Evolutionary conservation across 2,329 filamentous ascomycete species (phyloP), one percentile per base, ranked within the genome.

Genomic region (Pyrenochaeta sp.): DNA sequence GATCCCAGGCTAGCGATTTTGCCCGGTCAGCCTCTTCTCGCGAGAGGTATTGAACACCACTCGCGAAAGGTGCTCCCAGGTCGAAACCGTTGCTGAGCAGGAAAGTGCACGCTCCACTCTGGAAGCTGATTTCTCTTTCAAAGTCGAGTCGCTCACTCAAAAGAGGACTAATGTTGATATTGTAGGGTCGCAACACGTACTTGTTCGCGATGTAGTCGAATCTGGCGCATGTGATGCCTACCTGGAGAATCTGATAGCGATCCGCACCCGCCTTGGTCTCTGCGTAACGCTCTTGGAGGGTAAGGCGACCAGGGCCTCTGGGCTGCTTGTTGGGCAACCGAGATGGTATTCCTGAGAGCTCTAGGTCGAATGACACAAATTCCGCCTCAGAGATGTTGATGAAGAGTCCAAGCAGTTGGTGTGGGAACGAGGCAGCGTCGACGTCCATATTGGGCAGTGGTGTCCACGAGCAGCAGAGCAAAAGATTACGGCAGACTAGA

Each of bases 291-390:
- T 87, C 76, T 61, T 89, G 83, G 1, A 90, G 74, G 2, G 81
- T 81, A 29, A 80, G 80, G 51, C 79, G 80, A 31, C 78, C 77
- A 15, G 48, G 27, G 1, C 52, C 53, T 32, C 68, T 64, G 27
- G 76, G 72, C 11, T 68, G 67, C 32, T 71, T 71, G 12, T 66
- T 63, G 39, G 76, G 74, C 20, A 79, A 79, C 4, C 64, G 66
- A 1, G 61, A 69, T 2, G 80, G 78, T 18, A 90, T 86, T 2
- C 87, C 87, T 12, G 87, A 89, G 40, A 90, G 82, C 71, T 90
- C 87, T 11, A 89, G 78, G 66, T 90, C 87, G 52, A 90, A 78
- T 2, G 86, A 79, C 11, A 90, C 83, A 62, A 89, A 89, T 54
- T 81, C 79, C 30, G 85, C 82, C 49, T 82, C 78, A 21, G 84